phyloP scores from a whole-genome alignment of 495 filamentous ascomycete species.

The Delitschia confertaspora region DNA sequence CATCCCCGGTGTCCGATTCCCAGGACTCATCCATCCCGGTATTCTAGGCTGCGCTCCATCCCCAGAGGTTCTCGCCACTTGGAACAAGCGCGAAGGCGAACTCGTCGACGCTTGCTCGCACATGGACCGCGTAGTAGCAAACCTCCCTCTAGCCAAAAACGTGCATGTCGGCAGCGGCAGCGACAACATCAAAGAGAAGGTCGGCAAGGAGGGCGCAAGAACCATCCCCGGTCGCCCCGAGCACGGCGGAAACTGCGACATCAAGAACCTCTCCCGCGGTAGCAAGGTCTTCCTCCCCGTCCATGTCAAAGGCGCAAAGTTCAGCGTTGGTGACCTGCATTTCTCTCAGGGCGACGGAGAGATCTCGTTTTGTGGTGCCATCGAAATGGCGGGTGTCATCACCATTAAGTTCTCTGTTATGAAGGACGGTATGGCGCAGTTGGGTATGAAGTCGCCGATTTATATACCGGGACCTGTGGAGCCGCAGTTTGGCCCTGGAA shows the following conservation, averaged over 20 bases:
- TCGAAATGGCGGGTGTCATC: conserved; percentile 92
- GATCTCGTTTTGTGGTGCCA: conserved; percentile 92
- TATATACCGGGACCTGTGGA: conserved; percentile 88
- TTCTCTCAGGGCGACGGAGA: conserved; percentile 90
- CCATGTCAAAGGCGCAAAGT: conserved; percentile 78
- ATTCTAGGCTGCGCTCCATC: conserved; percentile 89
- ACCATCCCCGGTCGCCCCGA: conserved; percentile 75
- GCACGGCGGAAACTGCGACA: conserved; percentile 58
- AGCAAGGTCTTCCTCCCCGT: conserved; percentile 87
- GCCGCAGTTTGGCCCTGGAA: conserved; percentile 78
- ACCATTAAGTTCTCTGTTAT: conserved; percentile 86
- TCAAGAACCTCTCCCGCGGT: conserved; percentile 82
- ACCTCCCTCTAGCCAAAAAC: conserved; percentile 62
- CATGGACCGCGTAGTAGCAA: conserved; percentile 67
- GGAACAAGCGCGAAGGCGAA: conserved; percentile 75
- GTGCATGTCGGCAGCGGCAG: conserved; percentile 62
- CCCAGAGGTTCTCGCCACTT: conserved; percentile 54
- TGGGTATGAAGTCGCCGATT: conserved; percentile 79
- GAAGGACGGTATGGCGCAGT: conserved; percentile 66
- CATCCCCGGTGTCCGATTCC: conserved; percentile 50
- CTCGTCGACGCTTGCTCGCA: conserved; percentile 60
- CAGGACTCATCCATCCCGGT: conserved; percentile 77
- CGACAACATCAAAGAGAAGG: conserved; percentile 54
- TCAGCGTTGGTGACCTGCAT: conserved; percentile 86
- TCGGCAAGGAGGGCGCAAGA: conserved; percentile 80